Evolutionary conservation across 192 early-diverging fungal genomes (phyloP).

Genomic region (Umbelopsis sp.): DNA sequence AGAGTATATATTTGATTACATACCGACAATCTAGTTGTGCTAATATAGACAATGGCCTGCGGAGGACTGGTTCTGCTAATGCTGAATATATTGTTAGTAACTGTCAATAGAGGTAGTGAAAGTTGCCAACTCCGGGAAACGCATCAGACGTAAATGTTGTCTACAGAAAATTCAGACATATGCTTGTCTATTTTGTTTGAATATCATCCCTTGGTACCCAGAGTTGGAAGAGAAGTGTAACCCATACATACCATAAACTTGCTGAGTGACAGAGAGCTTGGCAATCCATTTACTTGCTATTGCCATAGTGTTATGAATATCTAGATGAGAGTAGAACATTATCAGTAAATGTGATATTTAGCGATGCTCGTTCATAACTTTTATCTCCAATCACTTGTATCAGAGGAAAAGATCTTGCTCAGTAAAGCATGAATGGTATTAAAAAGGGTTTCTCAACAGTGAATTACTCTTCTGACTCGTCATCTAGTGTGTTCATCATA

Average conservation of each 20-base stretch:
- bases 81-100: neutral
- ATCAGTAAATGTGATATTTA: neutral
- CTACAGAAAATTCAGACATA: slow-evolving; percentile 54
- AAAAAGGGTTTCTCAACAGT: slow-evolving; percentile 66
- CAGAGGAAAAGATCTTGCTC: slow-evolving; percentile 29
- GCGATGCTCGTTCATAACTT: neutral
- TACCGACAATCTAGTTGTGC: neutral
- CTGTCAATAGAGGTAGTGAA: neutral
- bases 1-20: neutral
- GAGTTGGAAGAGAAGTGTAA: neutral
- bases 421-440: slow-evolving; percentile 74
- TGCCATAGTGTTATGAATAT: neutral
- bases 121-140: slow-evolving; percentile 10
- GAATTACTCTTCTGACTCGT: slow-evolving; percentile 76
- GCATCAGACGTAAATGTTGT: slow-evolving; percentile 45
- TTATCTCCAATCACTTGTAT: slow-evolving; percentile 3
- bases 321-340: slow-evolving; percentile 11
- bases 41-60: neutral
- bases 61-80: neutral
- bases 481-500: slow-evolving; percentile 69
- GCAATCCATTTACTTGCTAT: neutral
- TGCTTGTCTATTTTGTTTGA: slow-evolving; percentile 54
- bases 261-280: neutral
- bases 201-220: slow-evolving; percentile 42
- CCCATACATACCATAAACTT: neutral